A percentile compares a stretch with the other conserved stretches of the same genome.
Conservation (phyloP, 2,329 filamentous ascomycete genomes). For the Penicillium glabrum region DNA sequence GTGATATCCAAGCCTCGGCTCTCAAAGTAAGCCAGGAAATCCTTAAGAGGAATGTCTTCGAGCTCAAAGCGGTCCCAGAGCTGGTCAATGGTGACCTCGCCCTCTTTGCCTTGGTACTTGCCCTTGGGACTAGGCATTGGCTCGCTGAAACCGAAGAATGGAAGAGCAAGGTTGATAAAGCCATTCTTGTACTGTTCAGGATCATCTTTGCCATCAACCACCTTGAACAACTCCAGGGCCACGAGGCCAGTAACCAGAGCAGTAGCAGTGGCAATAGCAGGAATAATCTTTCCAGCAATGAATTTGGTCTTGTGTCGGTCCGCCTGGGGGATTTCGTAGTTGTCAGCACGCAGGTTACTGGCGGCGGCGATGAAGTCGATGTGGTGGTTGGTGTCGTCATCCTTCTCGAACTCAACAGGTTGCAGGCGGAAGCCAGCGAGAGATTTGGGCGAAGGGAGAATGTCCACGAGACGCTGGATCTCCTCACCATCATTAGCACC, state of each 20-base stretch:
- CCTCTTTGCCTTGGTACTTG: constrained; percentile 75
- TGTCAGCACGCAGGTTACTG: constrained; percentile 93
- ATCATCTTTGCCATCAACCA: constrained; percentile 93
- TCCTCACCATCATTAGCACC: constrained; percentile 71
- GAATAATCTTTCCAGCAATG: constrained; percentile 99
- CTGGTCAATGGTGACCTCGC: constrained; percentile 82
- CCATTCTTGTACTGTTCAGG: constrained; percentile 99
- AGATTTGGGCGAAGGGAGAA: constrained; percentile 74
- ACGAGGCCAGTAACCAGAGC: constrained; percentile 93
- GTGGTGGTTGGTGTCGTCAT: constrained; percentile 96
- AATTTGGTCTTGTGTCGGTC: constrained; percentile 99
- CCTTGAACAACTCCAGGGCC: constrained; percentile 90
- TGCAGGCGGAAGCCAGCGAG: constrained; percentile 85
- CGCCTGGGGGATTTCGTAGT: constrained; percentile 93
- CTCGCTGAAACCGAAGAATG: constrained; percentile 98
- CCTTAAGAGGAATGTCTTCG: constrained; percentile 76
- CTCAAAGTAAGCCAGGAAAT: constrained; percentile 81
- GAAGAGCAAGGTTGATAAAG: constrained; percentile 92
- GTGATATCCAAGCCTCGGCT: constrained; percentile 76
- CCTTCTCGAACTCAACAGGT: constrained; percentile 97
- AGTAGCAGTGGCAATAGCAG: constrained; percentile 95
- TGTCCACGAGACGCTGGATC: constrained; percentile 68
- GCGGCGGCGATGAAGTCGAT: constrained; percentile 99
- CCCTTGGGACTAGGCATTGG: constrained; percentile 93
- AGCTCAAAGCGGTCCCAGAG: constrained; percentile 98